Conservation (phyloP, 73 alveolate species). For the Strombidium stylifer region DNA sequence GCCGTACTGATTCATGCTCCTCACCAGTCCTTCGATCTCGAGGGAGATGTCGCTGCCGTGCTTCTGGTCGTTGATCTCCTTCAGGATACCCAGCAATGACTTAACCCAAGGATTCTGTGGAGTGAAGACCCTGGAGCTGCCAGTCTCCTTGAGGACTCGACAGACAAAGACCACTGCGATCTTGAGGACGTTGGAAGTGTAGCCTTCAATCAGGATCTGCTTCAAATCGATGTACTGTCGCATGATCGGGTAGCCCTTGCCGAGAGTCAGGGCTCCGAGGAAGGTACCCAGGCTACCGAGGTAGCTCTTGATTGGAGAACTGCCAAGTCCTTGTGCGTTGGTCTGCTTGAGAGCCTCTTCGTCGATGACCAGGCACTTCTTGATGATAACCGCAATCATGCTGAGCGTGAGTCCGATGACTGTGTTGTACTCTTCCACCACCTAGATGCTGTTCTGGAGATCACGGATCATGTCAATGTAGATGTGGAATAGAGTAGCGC, state of each 20-base stretch:
- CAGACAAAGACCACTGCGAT: slow-evolving; percentile 75
- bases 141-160: slow-evolving; percentile 73
- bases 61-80: slow-evolving; percentile 29
- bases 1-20: not conserved
- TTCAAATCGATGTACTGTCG: slow-evolving; percentile 86
- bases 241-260: slow-evolving; percentile 83
- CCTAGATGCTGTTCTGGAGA: too few species aligned
- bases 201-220: slow-evolving; percentile 47
- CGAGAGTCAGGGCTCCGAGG: slow-evolving; percentile 87
- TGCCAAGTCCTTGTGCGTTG: slow-evolving; percentile 3
- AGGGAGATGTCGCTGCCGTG: too few species aligned
- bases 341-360: slow-evolving; percentile 1
- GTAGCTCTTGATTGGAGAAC: slow-evolving; percentile 8
- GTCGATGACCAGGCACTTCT: slow-evolving; percentile 34
- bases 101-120: slow-evolving; percentile 87
- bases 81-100: slow-evolving; percentile 23
- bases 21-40: too few species aligned
- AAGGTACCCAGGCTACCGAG: slow-evolving; percentile 78
- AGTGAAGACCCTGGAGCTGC: slow-evolving; percentile 72
- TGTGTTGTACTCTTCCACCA: too few species aligned
- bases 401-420: too few species aligned
- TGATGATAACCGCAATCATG: slow-evolving; percentile 28
- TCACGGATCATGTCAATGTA: slow-evolving; percentile 39
- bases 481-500: not conserved
- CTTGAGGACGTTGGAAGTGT: slow-evolving; percentile 14